Conservation (phyloP, 2,329 filamentous ascomycete genomes). For the Periconia macrospinosa region DNA sequence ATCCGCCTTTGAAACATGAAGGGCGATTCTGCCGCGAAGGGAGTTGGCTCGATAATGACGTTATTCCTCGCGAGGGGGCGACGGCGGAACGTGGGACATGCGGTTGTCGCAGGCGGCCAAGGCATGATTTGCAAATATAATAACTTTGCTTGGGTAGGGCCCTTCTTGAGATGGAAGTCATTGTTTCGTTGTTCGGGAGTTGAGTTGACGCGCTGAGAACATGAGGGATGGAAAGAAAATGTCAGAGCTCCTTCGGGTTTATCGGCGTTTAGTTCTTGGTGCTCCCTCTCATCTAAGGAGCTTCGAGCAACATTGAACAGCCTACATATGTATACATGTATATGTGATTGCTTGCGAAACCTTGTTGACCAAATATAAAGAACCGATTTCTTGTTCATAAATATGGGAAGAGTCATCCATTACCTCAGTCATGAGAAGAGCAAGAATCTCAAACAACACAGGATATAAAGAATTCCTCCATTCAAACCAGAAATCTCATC, state of each 20-base stretch:
- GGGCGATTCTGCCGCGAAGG: neutral
- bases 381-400: too few relatives aligned
- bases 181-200: slow-evolving; percentile 3
- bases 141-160: slow-evolving; percentile 2
- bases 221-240: slow-evolving; percentile 1
- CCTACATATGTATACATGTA: neutral
- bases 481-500: neutral
- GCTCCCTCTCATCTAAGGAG: too few relatives aligned
- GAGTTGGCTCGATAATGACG: slow-evolving; percentile 8
- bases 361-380: too few relatives aligned
- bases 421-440: too few relatives aligned
- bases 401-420: too few relatives aligned
- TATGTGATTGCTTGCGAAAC: too few relatives aligned
- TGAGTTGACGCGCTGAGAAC: neutral
- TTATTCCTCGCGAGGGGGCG: slow-evolving; percentile 11
- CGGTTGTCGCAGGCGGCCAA: slow-evolving; percentile 7
- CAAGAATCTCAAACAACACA: too few relatives aligned
- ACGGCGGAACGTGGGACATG: slow-evolving; percentile 6
- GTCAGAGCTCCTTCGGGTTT: slow-evolving; percentile 16
- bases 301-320: neutral
- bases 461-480: neutral
- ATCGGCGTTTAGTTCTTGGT: slow-evolving; percentile 13
- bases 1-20: neutral
- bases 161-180: slow-evolving; percentile 11
- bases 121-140: slow-evolving; percentile 27